A percentile compares a stretch with the other conserved stretches of the same genome.
Evolutionary conservation across 306 rosid genomes (phyloP).

Genomic region (Begonia peltatifolia): DNA sequence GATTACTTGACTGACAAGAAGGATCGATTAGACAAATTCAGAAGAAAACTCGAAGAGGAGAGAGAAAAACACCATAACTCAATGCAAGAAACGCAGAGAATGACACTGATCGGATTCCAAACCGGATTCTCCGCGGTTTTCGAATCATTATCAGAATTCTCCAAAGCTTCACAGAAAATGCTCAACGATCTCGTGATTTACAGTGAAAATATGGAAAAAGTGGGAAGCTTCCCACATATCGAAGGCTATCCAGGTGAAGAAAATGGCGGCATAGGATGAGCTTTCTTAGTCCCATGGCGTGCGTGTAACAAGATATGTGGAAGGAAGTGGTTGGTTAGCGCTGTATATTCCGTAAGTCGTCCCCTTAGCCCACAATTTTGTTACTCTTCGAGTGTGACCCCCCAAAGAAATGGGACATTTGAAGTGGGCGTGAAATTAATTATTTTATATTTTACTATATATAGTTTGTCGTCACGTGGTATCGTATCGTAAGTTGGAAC

Average conservation of each 20-base stretch:
- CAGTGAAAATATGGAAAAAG: conserved; percentile 39
- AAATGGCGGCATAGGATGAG: conserved; percentile 22
- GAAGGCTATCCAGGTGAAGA: conserved; percentile 31
- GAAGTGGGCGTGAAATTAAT: too few species aligned
- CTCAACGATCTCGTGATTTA: conserved; percentile 43
- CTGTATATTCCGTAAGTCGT: too few species aligned
- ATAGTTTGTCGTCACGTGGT: too few species aligned
- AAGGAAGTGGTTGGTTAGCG: too few species aligned
- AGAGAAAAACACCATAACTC: conserved; percentile 55
- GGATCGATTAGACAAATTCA: conserved; percentile 44
- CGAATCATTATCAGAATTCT: conserved; percentile 60
- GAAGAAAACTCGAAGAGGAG: conserved; percentile 48
- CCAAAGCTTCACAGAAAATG: conserved; percentile 62
- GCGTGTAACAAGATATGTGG: too few species aligned
- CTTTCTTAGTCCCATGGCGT: too few species aligned
- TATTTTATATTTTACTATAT: too few species aligned
- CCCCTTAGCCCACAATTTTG: too few species aligned
- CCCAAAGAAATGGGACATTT: too few species aligned
- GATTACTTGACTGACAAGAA: conserved; percentile 46
- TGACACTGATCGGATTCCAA: conserved; percentile 63
- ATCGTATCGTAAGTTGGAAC: too few species aligned
- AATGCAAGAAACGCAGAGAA: conserved; percentile 64
- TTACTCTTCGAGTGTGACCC: too few species aligned
- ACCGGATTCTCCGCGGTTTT: conserved; percentile 64
- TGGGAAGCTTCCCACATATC: conserved; percentile 26